A percentile compares a stretch with the other conserved stretches of the same genome.
Conservation (phyloP, 108 stramenopile genomes). For the Cyclostephanos tholiformis region DNA sequence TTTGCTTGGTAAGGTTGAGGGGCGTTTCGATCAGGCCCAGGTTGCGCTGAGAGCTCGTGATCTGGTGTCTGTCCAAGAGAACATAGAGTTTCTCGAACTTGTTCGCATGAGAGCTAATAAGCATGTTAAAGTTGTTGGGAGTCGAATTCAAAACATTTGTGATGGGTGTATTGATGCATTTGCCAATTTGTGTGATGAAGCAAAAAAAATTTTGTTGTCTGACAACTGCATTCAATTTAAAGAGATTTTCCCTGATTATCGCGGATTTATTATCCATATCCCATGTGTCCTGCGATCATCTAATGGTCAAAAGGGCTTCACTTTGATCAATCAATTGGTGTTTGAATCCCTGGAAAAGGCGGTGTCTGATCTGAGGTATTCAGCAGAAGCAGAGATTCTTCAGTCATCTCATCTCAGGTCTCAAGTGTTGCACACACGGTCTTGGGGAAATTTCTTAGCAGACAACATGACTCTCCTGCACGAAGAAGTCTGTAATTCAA, state of each 20-base stretch:
- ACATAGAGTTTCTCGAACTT: constrained; percentile 35
- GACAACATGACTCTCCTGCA: constrained; percentile 47
- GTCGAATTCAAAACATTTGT: constrained; percentile 22
- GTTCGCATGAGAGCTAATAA: constrained; percentile 27
- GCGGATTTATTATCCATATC: constrained; percentile 40
- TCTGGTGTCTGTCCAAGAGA: constrained; percentile 35
- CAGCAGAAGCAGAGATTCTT: constrained; percentile 12
- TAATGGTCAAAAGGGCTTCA: constrained; percentile 30
- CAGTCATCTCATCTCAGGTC: constrained; percentile 42
- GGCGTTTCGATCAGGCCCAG: constrained; percentile 20
- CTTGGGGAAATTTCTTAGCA: constrained; percentile 49
- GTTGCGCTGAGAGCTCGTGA: constrained; percentile 42
- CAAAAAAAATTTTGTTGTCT: constrained; percentile 27
- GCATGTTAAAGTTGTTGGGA: constrained; percentile 36
- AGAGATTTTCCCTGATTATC: constrained; percentile 50
- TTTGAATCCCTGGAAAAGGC: constrained; percentile 41
- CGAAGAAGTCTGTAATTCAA: not conserved
- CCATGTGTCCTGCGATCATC: constrained; percentile 23
- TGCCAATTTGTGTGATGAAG: constrained; percentile 37
- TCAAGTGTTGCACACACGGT: constrained; percentile 24
- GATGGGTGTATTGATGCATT: constrained; percentile 20
- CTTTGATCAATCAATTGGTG: constrained; percentile 52
- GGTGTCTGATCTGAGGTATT: constrained; percentile 17
- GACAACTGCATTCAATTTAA: constrained; percentile 43
- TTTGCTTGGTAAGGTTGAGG: constrained; percentile 15